A percentile compares a stretch with the other conserved stretches of the same genome.
These are phyloP conservation scores for Omphalea diandra DNA, from an alignment of 441 rosid genomes.

Conservation along the genomic window DNA sequence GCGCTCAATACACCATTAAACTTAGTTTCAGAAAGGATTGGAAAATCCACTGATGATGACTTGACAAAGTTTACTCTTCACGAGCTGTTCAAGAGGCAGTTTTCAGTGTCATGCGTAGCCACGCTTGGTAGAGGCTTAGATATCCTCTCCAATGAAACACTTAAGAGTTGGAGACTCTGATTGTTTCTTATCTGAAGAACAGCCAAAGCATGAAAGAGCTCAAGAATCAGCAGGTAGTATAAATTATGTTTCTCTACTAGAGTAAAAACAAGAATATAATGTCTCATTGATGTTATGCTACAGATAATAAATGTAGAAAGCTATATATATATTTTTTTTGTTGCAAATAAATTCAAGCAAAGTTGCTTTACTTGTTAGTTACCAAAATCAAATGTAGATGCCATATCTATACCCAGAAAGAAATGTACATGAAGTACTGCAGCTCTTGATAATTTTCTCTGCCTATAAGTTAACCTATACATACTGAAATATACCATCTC, in stretches of 20 bases:
- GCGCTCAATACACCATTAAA: slow-evolving; percentile 26
- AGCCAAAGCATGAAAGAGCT: slow-evolving; percentile 29
- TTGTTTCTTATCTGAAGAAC: slow-evolving; percentile 29
- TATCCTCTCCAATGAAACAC: slow-evolving; percentile 38
- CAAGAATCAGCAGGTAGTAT: slow-evolving; percentile 32
- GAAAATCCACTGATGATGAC: slow-evolving; percentile 26
- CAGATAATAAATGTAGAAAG: too few relatives aligned
- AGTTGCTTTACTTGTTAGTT: background rate
- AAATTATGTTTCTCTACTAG: slow-evolving; percentile 16
- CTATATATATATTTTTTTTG: too few relatives aligned
- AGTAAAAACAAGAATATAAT: background rate
- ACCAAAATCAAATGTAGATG: background rate
- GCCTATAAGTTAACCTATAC: background rate
- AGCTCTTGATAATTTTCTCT: background rate
- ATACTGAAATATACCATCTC: background rate
- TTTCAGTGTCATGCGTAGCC: slow-evolving; percentile 50
- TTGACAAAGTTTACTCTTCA: slow-evolving; percentile 35
- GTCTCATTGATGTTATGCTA: background rate
- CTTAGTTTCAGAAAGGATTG: slow-evolving; percentile 21
- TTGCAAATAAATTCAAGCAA: background rate
- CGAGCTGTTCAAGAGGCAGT: slow-evolving; percentile 50
- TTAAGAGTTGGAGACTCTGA: slow-evolving; percentile 23
- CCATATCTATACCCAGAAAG: too few relatives aligned
- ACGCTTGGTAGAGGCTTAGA: slow-evolving; percentile 43
- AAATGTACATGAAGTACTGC: background rate